Evolutionary conservation across 106 monocot genomes (phyloP).

Genomic region (Phalaenopsis aphrodite): DNA sequence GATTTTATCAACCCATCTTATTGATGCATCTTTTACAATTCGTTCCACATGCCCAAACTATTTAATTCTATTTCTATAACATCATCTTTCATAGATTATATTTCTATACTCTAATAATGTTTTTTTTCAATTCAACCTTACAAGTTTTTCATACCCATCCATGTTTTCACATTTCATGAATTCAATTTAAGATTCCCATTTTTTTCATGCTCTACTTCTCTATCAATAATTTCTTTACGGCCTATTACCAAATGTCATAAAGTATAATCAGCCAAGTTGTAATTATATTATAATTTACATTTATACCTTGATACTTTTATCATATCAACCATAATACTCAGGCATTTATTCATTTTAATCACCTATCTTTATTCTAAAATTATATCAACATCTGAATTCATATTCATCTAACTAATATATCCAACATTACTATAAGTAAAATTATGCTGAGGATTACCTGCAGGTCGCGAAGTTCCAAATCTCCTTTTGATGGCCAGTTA

Average conservation of each 20-base stretch:
- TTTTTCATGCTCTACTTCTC: not conserved
- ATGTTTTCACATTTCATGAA: no score
- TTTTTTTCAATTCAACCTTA: not conserved
- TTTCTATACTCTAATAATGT: not conserved
- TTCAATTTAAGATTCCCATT: not conserved
- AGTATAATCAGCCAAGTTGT: not conserved
- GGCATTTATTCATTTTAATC: not conserved
- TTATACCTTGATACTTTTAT: not conserved
- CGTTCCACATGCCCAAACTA: not conserved
- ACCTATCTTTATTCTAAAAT: no score
- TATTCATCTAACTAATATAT: no score
- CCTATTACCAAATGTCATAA: not conserved
- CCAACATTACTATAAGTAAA: not conserved
- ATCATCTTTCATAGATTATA: not conserved
- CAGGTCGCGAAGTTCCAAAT: not conserved
- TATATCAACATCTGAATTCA: no score
- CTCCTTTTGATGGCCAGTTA: constrained; percentile 68
- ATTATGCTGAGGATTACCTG: constrained; percentile 1
- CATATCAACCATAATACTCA: not conserved
- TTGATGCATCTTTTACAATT: not conserved
- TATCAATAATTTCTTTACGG: not conserved
- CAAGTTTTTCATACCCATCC: no score
- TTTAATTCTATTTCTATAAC: not conserved
- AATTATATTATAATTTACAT: not conserved
- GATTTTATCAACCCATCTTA: not conserved